Evolutionary conservation across 805 yeast species (phyloP).

Genomic region (Lachancea sp.): DNA sequence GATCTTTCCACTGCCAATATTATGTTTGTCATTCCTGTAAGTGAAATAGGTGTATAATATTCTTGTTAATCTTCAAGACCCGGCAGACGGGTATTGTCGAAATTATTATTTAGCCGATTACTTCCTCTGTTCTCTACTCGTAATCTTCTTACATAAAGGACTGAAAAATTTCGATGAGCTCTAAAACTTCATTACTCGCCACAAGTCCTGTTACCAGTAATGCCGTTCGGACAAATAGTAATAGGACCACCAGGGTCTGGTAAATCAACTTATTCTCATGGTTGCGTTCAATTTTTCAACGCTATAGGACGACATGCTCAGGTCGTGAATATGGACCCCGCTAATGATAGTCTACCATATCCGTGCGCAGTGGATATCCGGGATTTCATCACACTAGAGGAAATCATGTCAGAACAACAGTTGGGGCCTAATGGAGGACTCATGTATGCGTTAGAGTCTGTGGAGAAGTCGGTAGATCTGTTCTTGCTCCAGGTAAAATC

Average conservation of each 20-base stretch:
- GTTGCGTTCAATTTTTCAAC: constrained; percentile 84
- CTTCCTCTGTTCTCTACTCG: neutral
- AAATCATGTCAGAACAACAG: constrained; percentile 62
- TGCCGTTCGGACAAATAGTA: constrained; percentile 41
- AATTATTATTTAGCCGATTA: neutral
- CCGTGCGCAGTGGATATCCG: constrained; percentile 74
- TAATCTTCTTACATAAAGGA: neutral
- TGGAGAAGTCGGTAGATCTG: constrained; percentile 50
- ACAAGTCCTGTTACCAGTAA: neutral
- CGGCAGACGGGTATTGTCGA: no score
- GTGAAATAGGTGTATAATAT: no score
- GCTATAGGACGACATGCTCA: constrained; percentile 89
- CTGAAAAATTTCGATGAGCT: constrained; percentile 7
- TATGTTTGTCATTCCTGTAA: no score
- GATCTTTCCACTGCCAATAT: no score
- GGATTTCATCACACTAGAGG: constrained; percentile 68
- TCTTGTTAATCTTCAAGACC: no score
- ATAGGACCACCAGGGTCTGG: constrained; percentile 99
- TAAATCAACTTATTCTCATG: constrained; percentile 89
- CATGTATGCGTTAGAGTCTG: constrained; percentile 74
- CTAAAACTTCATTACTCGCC: neutral
- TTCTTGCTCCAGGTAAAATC: constrained; percentile 51
- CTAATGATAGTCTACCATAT: constrained; percentile 66
- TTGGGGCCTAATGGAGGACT: constrained; percentile 89
- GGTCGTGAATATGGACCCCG: constrained; percentile 89